Base-by-base conservation (phyloP, 768 basidiomycete species). In the Tremella mesenterica region DNA sequence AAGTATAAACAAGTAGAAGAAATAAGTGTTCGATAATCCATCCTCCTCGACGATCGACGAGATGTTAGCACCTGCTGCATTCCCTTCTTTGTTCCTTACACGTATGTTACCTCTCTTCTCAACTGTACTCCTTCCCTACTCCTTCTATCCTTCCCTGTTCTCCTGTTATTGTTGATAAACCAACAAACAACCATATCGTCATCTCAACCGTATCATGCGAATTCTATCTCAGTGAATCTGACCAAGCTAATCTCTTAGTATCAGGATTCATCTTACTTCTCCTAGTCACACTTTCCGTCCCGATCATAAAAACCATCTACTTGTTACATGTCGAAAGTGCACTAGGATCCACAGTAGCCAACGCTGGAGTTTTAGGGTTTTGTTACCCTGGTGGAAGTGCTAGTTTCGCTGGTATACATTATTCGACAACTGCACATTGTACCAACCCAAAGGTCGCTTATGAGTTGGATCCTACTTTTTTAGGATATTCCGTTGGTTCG, bases 311-410 rank as follows among this genome's bases (percentile, higher is more conserved):
- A 83, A 81, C 3, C 54, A 79, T 85, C 45, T 81, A 77, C 71
- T 75, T 83, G 46, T 81, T 84, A 64, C 73, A 75, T 34, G 74
- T 83, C 46, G 60, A 75, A 14, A 62, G 75, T 10, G 70, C 74
- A 12, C 61, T 69, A 48, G 58, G 77, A 46, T 26, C 39, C 1
- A 46, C 54, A 8, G 60, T 50, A 14, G 80, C 88, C 9, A 78
- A 81, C 30, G 84, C 88, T 56, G 88, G 88, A 3, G 83, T 88
- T 4, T 89, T 87, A 84, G 88, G 88, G 0, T 77, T 83, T 30
- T 91, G 88, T 72, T 82, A 82, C 0, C 77, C 78, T 27, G 75
- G 58, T 13, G 56, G 56, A 21, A 47, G 44, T 45, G 58, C 56
- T 36, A 81, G 80, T 48, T 61, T 79, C 55, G 52, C 76, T 53